Evolutionary conservation across 2,329 filamentous ascomycete genomes (phyloP).

Genomic region (Parafenestella ontariensis): DNA sequence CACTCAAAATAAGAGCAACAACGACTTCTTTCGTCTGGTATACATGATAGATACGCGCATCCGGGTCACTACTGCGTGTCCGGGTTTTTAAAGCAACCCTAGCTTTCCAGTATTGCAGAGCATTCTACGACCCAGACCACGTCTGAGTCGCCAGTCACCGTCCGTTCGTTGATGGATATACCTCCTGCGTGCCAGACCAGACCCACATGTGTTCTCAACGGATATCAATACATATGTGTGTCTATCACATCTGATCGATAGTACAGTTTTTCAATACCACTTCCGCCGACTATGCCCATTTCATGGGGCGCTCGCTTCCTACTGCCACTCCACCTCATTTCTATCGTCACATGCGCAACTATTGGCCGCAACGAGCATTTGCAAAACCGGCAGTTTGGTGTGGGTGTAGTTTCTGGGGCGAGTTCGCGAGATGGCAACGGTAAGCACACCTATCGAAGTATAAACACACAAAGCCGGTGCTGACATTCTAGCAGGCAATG

Average conservation of each 20-base stretch:
- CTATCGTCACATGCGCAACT: constrained; percentile 13
- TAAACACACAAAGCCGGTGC: not conserved
- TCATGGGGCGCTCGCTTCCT: constrained; percentile 1
- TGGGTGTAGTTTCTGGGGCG: constrained; percentile 26
- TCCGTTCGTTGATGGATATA: not conserved
- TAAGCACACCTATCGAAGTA: not conserved
- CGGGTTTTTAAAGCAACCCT: too few species aligned
- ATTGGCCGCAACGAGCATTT: not conserved
- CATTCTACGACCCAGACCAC: not conserved
- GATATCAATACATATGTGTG: not conserved
- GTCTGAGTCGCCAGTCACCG: not conserved
- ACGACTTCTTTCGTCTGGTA: not conserved
- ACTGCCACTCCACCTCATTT: constrained; percentile 6
- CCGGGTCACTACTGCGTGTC: too few species aligned
- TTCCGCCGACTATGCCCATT: constrained; percentile 12
- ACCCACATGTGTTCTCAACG: not conserved
- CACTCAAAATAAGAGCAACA: not conserved
- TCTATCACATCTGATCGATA: constrained; percentile 1
- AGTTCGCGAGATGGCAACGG: constrained; percentile 28
- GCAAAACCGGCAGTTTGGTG: constrained; percentile 4
- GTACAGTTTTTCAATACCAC: not conserved
- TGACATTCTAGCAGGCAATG: constrained; percentile 30
- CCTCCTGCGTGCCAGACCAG: not conserved
- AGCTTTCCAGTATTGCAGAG: not conserved
- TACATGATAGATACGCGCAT: not conserved